Percentiles rank a stretch among this genome's conserved stretches.
Conservation (phyloP, 2,329 filamentous ascomycete genomes). For the Calonectria hongkongensis region DNA sequence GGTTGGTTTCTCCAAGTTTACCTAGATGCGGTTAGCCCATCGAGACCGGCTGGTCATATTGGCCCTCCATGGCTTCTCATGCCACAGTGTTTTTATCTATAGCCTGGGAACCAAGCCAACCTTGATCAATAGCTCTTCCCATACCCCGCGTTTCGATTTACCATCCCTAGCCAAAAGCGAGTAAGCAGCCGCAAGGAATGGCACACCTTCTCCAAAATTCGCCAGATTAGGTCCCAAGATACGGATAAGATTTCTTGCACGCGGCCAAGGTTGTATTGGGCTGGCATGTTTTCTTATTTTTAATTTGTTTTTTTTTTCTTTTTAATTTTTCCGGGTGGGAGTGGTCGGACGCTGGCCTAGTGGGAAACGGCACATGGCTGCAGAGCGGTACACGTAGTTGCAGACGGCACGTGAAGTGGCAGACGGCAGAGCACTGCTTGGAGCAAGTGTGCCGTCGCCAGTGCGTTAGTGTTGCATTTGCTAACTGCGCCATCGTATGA, state of each 20-base stretch:
- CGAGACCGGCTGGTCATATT: not conserved
- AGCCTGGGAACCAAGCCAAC: too few species aligned
- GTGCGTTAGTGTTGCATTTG: too few species aligned
- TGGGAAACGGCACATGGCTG: not conserved
- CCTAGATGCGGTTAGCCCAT: constrained; percentile 34
- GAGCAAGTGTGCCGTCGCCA: not conserved
- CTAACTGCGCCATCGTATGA: too few species aligned
- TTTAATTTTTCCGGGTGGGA: too few species aligned
- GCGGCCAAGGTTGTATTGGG: not conserved
- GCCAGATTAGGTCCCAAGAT: constrained; percentile 29
- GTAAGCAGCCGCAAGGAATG: constrained; percentile 24
- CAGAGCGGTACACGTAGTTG: not conserved
- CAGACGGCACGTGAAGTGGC: too few species aligned
- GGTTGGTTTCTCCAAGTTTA: constrained; percentile 33
- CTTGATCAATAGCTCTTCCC: constrained; percentile 9
- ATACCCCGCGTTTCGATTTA: constrained; percentile 35
- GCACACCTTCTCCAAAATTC: constrained; percentile 29
- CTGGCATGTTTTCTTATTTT: not conserved
- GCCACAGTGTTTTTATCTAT: constrained; percentile 9
- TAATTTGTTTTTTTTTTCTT: too few species aligned
- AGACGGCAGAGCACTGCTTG: too few species aligned
- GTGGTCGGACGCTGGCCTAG: too few species aligned
- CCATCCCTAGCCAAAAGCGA: not conserved
- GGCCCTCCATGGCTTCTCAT: not conserved
- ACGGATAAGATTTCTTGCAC: constrained; percentile 22